Evolutionary conservation across 192 early-diverging fungal genomes (phyloP), one percentile per base, ranked within the genome.

Genomic region (Entomortierella parvispora): DNA sequence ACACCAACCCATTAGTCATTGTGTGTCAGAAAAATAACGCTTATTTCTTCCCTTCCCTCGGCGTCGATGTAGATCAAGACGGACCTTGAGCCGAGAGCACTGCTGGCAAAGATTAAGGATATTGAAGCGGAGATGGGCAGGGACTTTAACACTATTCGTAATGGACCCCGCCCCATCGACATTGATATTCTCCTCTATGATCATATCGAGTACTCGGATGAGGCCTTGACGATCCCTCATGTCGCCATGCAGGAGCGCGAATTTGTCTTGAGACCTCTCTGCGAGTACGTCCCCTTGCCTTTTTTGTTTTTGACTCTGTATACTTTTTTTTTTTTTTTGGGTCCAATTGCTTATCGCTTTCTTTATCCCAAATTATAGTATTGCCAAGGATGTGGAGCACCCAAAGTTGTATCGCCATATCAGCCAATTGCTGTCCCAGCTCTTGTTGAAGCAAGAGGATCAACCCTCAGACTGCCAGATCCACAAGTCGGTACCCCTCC

Each of bases 171-270:
- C 10, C 88, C 92, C 7, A 94, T 99, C 47, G 98, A 99, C 74
- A 86, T 99, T 11, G 98, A 99, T 66, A 99, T 99, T 62, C 74
- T 99, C n/a, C 92, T 94, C 67, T 99, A 93, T 78, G 93, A 96
- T 65, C 83, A 88, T 49, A 85, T 93, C 37, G 81, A 96, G 58
- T 81, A 84, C 49, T 42, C 79, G 6, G 71, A 82, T 5, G 79
- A 90, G 4, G 86, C 79, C 11, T 82, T 99, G 59, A 92, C 85
- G 10, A 96, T 99, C 37, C 98, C 98, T 40, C 98, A 99, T 83
- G 83, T 89, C 4, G 80, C 86, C 6, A 88, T 98, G 53, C 87
- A 90, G 32, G 98, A 99, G 75, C 90, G 98, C 15, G 92, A 95
- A 57, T 99, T 99, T 90, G 96, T 98, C 26, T 75, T 99, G 57